phyloP scores from a whole-genome alignment of 73 alveolate species.

The Halteria grandinella region DNA sequence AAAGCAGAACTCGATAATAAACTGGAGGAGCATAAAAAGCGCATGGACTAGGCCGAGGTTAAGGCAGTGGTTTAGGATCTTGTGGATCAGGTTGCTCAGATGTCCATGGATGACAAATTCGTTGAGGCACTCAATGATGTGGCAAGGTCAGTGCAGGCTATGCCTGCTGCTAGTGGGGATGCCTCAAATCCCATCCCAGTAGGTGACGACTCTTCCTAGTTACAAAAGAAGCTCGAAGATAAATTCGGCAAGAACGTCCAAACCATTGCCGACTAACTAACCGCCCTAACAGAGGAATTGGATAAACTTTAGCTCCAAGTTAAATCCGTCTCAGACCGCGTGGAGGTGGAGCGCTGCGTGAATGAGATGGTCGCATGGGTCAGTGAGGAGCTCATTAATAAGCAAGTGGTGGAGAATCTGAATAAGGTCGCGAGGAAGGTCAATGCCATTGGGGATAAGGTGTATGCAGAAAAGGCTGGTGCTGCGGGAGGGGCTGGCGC shows the following conservation, averaged over 20 bases:
- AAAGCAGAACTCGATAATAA: conserved; percentile 5
- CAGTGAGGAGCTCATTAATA: conserved; percentile 21
- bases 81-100: conserved; percentile 36
- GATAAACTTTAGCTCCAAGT: conserved; percentile 30
- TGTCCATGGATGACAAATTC: conserved; percentile 48
- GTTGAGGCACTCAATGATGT: conserved; percentile 51
- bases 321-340: conserved; percentile 36
- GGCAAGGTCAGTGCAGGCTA: conserved; percentile 19
- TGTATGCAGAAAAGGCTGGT: background rate
- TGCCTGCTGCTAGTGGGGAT: too few relatives aligned
- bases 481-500: background rate
- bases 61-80: background rate
- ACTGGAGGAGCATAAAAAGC: background rate
- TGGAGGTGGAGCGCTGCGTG: conserved; percentile 54
- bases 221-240: conserved; percentile 41
- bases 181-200: too few relatives aligned
- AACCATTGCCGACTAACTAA: too few relatives aligned
- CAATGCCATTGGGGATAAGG: conserved; percentile 1
- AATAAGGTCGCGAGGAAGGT: conserved; percentile 19
- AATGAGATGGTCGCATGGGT: conserved; percentile 70
- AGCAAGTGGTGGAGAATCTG: conserved; percentile 17
- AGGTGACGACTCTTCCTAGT: conserved; percentile 30
- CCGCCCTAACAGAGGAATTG: conserved; percentile 20
- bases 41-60: conserved; percentile 19
- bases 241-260: conserved; percentile 46